Evolutionary conservation across 257 asterid genomes (phyloP).

Genomic region (Linaria vulgaris): DNA sequence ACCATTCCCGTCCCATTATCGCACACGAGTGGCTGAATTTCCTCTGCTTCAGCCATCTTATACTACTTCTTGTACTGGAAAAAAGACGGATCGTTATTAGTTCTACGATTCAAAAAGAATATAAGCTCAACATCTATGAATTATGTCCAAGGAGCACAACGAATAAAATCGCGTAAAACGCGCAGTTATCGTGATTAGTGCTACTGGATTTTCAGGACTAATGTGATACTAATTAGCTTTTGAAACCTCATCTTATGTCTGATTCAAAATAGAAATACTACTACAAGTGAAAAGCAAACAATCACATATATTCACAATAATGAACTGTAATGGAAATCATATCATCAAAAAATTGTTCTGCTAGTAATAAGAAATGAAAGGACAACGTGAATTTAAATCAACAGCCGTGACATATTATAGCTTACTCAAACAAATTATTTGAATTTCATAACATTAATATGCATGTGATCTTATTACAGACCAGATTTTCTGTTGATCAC

Average conservation of each 20-base stretch:
- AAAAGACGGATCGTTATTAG: constrained; percentile 2
- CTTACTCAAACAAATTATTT: too few relatives aligned
- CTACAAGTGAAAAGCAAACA: background rate
- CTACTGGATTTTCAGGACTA: too few relatives aligned
- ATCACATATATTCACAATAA: background rate
- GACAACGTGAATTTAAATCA: too few relatives aligned
- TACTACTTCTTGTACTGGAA: constrained; percentile 24
- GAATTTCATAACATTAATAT: too few relatives aligned
- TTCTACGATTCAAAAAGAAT: background rate
- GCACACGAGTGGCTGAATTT: constrained; percentile 56
- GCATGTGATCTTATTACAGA: too few relatives aligned
- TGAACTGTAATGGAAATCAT: too few relatives aligned
- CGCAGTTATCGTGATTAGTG: background rate
- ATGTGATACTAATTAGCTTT: too few relatives aligned
- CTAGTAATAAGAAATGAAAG: too few relatives aligned
- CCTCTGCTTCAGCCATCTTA: constrained; percentile 51
- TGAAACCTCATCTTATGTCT: constrained; percentile 9
- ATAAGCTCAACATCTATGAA: too few relatives aligned
- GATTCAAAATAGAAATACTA: background rate
- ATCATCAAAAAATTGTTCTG: too few relatives aligned
- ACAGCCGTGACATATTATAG: too few relatives aligned
- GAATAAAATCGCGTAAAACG: background rate
- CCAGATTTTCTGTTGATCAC: background rate
- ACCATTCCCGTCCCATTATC: constrained; percentile 65
- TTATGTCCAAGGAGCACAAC: constrained; percentile 4